Evolutionary conservation across 2,329 filamentous ascomycete genomes (phyloP).

Genomic region (Pestalotiopsis sp.): DNA sequence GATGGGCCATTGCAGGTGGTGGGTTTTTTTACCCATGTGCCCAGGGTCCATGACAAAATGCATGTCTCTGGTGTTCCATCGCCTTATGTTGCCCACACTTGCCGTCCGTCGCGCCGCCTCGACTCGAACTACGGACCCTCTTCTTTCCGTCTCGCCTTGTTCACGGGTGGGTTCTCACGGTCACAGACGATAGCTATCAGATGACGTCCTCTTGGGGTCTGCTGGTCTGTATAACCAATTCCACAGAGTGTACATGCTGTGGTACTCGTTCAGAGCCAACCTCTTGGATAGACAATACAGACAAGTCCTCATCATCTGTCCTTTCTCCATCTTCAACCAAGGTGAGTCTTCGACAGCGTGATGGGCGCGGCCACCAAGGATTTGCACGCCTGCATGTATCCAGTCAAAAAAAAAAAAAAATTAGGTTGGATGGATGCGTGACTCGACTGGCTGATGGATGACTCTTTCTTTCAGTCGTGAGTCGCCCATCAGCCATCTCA

Average conservation of each 20-base stretch:
- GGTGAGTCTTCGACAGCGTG: too few species aligned
- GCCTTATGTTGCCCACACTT: neutral
- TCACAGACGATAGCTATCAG: neutral
- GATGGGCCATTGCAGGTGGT: neutral
- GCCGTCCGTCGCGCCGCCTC: neutral
- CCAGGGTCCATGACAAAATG: neutral
- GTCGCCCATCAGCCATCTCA: neutral
- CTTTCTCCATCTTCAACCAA: too few species aligned
- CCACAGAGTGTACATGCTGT: too few species aligned
- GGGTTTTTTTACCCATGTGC: neutral
- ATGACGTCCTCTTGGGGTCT: neutral
- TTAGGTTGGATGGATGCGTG: neutral
- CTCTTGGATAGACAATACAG: too few species aligned
- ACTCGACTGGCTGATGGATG: constrained; percentile 2
- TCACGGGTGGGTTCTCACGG: neutral
- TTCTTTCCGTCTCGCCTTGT: neutral
- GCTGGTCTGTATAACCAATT: neutral
- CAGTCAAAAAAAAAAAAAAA: too few species aligned
- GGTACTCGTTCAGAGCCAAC: too few species aligned
- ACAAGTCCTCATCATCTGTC: too few species aligned
- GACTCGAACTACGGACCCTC: neutral
- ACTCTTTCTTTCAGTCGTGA: neutral
- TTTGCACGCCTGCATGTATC: too few species aligned
- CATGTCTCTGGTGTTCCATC: neutral
- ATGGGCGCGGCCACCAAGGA: too few species aligned